These are phyloP conservation scores for Casuarina glauca DNA, from an alignment of 306 rosid genomes.

Conservation along the genomic window DNA sequence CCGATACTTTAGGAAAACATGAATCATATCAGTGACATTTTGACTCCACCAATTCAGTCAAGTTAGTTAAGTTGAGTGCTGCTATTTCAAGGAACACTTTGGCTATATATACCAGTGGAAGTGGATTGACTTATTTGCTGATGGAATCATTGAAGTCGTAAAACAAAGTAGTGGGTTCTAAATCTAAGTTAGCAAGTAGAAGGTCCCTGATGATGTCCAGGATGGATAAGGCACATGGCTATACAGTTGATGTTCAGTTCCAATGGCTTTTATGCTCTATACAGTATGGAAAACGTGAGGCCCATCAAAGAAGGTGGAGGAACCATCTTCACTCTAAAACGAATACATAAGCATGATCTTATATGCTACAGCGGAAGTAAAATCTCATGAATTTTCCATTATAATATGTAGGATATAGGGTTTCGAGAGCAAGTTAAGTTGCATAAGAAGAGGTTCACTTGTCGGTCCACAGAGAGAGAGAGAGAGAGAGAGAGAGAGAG, in stretches of 20 bases:
- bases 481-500: not conserved
- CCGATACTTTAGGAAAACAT: no score
- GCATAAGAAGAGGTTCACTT: not conserved
- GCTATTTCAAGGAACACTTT: no score
- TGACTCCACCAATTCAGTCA: no score
- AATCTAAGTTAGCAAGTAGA: not conserved
- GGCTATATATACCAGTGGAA: not conserved
- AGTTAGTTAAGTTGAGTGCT: no score
- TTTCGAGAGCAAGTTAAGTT: conserved; percentile 1
- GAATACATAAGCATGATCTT: not conserved
- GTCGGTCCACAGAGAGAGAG: not conserved
- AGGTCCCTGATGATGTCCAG: not conserved
- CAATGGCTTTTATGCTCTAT: not conserved
- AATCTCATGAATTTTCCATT: not conserved
- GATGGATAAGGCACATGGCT: not conserved
- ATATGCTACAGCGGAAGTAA: not conserved
- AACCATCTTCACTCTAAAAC: not conserved
- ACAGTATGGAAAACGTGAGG: not conserved
- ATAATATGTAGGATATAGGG: conserved; percentile 7
- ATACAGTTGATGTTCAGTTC: not conserved
- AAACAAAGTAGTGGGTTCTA: not conserved
- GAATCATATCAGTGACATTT: no score
- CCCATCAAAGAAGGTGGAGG: not conserved
- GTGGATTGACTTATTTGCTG: not conserved
- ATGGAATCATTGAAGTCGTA: not conserved